Evolutionary conservation across 2,329 filamentous ascomycete species (phyloP), one percentile per base, ranked within the genome.

Genomic region (Paracorniculantispora psalliotae): DNA sequence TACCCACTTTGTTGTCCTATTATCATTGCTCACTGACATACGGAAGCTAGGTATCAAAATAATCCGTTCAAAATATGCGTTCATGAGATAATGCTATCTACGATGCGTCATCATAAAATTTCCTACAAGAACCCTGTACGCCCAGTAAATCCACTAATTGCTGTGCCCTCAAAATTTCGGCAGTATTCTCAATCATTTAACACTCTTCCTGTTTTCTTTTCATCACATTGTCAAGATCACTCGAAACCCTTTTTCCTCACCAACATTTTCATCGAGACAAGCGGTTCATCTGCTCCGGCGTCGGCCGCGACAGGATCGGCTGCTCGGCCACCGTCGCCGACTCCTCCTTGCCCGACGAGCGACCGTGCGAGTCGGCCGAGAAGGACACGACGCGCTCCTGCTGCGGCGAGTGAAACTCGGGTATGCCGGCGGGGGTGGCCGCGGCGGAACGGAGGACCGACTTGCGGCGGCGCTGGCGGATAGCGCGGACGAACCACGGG

Each of bases 401-500:
- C 21, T 60, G 60, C 10, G 44, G 37, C 15, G 57, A 41, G 19
- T 53, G 43, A 30, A 7, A 47, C 46, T 15, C 55, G 13, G 47
- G 35, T 10, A 21, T 19, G 8, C 48, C 56, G 4, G n/a, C 56
- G 19, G 56, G 37, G n/a, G 19, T 51, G 25, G 26, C n/a, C 8
- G 17, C 17, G 28, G n/a, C 17, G 15, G 46, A 47, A 8, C 47
- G 39, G 17, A n/a, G n/a, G n/a, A 33, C 51, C 10, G 54, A 17
- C 37, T 43, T 51, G 39, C 48, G 49, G 21, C 61, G 61, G 46
- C 59, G 62, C 47, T 58, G 62, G 6, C 66, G 65, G 12, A 72
- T 66, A 3, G 74, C 74, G 6, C 78, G 73, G 41, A 81, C 67
- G 59, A 80, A 75, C 75, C 78, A 81, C 0, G 79, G 79, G 44